These are phyloP conservation scores for Bidens hawaiensis DNA, from an alignment of 140 eudicot genomes.

Conservation along the genomic window DNA sequence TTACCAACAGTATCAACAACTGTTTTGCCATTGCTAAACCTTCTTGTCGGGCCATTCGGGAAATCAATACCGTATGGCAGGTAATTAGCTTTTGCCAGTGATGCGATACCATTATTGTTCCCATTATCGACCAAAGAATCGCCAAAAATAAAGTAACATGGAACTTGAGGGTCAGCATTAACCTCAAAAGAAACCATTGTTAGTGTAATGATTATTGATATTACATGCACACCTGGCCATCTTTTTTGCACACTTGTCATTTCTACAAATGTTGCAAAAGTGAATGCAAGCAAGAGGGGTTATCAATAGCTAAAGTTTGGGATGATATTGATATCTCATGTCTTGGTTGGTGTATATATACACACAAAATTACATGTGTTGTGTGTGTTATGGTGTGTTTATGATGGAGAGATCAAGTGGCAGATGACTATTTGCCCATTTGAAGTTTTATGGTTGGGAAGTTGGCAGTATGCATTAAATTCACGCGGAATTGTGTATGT, in stretches of 20 bases:
- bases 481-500: slow-evolving; percentile 45
- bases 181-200: slow-evolving; percentile 19
- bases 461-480: slow-evolving; percentile 46
- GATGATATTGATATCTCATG: slow-evolving; percentile 30
- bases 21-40: slow-evolving; percentile 56
- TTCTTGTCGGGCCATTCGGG: slow-evolving; percentile 55
- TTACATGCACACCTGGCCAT: slow-evolving; percentile 27
- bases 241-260: slow-evolving; percentile 39
- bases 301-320: slow-evolving; percentile 13
- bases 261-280: slow-evolving; percentile 11
- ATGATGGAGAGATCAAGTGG: background rate
- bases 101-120: slow-evolving; percentile 48
- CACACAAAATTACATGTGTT: slow-evolving; percentile 9
- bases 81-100: slow-evolving; percentile 61
- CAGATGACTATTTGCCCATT: background rate
- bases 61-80: slow-evolving; percentile 64
- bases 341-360: slow-evolving; percentile 24
- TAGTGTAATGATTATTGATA: slow-evolving; percentile 16
- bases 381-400: background rate
- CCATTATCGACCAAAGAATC: slow-evolving; percentile 69
- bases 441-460: slow-evolving; percentile 33
- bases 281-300: background rate
- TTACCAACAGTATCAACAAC: slow-evolving; percentile 53
- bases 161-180: slow-evolving; percentile 54
- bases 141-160: slow-evolving; percentile 66